Percentiles rank a stretch among this genome's conserved stretches.
phyloP scores from a whole-genome alignment of 2,329 filamentous ascomycete genomes.

The Rutstroemia sp. region DNA sequence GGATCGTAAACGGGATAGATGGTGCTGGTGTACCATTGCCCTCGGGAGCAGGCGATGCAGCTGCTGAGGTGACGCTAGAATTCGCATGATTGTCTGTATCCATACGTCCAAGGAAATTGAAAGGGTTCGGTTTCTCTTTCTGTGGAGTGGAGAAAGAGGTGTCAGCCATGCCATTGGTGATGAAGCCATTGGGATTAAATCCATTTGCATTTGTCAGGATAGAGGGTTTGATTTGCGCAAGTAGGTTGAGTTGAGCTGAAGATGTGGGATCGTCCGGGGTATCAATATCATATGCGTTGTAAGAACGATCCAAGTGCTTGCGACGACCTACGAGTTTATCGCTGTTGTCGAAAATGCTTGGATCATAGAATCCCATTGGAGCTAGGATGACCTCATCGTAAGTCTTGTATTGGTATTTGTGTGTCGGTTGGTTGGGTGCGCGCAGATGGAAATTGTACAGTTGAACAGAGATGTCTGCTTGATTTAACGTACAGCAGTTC shows the following conservation, averaged over 20 bases:
- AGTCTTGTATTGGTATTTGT: conserved; percentile 92
- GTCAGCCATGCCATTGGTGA: conserved; percentile 29
- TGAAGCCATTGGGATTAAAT: conserved; percentile 30
- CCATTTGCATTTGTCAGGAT: conserved; percentile 39
- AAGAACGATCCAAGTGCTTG: conserved; percentile 77
- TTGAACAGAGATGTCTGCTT: conserved; percentile 83
- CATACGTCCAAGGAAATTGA: conserved; percentile 64
- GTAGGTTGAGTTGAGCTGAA: conserved; percentile 66
- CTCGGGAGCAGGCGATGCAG: conserved; percentile 82
- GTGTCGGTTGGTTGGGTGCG: conserved; percentile 78
- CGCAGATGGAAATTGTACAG: conserved; percentile 86
- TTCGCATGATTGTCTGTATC: conserved; percentile 57
- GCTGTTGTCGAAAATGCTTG: conserved; percentile 75
- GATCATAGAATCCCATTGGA: conserved; percentile 90
- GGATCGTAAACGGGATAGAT: conserved; percentile 45
- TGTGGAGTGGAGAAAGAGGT: conserved; percentile 46
- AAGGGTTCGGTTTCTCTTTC: conserved; percentile 57
- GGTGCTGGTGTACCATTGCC: conserved; percentile 55
- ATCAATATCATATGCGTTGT: conserved; percentile 87
- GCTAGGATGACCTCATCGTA: conserved; percentile 96
- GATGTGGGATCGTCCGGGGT: conserved; percentile 83
- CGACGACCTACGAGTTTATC: conserved; percentile 72
- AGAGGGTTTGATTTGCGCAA: conserved; percentile 53
- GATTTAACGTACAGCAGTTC: conserved; percentile 85
- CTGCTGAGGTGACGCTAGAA: conserved; percentile 70